Evolutionary conservation across 306 rosid species (phyloP).

Genomic region (Pueraria montana): DNA sequence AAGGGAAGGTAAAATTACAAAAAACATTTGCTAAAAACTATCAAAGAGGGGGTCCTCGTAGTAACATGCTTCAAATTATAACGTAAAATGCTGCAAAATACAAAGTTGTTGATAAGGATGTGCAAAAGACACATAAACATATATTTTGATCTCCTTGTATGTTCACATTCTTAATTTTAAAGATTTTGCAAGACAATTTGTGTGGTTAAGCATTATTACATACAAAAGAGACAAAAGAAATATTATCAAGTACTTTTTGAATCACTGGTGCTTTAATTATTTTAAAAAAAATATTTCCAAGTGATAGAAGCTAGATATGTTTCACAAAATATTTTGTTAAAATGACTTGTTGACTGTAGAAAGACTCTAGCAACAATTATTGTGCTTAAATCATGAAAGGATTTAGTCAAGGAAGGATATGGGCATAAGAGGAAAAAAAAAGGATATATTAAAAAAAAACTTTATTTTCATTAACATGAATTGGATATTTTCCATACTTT

Average conservation of each 20-base stretch:
- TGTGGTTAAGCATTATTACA: not conserved
- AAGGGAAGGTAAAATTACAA: too few relatives aligned
- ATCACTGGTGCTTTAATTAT: not conserved
- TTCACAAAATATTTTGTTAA: too few relatives aligned
- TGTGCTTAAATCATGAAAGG: not conserved
- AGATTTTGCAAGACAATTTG: not conserved
- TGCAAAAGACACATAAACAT: not conserved
- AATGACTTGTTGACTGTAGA: not conserved
- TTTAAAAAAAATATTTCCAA: not conserved
- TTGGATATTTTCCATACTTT: constrained; percentile 2
- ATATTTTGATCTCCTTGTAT: not conserved
- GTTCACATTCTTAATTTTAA: not conserved
- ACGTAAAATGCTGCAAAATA: too few relatives aligned
- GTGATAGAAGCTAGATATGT: too few relatives aligned
- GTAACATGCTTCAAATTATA: too few relatives aligned
- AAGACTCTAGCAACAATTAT: not conserved
- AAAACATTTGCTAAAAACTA: too few relatives aligned
- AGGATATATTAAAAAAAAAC: not conserved
- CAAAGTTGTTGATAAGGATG: too few relatives aligned
- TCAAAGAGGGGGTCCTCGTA: too few relatives aligned
- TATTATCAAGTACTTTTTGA: not conserved
- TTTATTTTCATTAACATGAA: not conserved
- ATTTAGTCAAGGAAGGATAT: not conserved
- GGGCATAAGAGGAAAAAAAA: not conserved
- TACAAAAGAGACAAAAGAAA: not conserved